These are phyloP conservation scores for Colletotrichum scovillei DNA, from an alignment of 2,329 filamentous ascomycete genomes.

Conservation along the genomic window DNA sequence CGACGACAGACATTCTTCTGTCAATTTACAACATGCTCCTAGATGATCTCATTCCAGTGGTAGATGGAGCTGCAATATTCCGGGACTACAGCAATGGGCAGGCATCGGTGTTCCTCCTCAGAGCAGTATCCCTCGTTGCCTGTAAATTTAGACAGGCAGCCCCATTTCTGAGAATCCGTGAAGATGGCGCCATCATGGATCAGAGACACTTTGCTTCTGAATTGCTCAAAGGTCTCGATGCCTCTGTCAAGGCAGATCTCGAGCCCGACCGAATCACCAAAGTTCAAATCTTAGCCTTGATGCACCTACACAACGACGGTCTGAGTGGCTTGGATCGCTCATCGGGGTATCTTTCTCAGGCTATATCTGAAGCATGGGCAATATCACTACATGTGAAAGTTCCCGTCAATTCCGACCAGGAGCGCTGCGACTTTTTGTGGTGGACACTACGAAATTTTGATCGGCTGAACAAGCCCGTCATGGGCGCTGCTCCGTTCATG, in stretches of 20 bases:
- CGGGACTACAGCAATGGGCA: constrained; percentile 37
- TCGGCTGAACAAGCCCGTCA: constrained; percentile 39
- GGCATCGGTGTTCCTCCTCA: constrained; percentile 37
- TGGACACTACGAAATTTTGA: constrained; percentile 38
- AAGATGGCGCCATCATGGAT: constrained; percentile 31
- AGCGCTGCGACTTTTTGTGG: constrained; percentile 36
- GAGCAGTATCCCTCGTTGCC: constrained; percentile 40
- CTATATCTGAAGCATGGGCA: constrained; percentile 42
- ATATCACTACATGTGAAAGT: constrained; percentile 38
- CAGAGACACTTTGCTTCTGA: constrained; percentile 36
- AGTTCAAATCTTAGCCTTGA: constrained; percentile 40
- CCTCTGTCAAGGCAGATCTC: constrained; percentile 40
- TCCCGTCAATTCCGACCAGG: constrained; percentile 34
- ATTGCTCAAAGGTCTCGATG: constrained; percentile 39
- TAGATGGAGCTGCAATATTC: constrained; percentile 33
- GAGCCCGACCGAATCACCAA: constrained; percentile 39
- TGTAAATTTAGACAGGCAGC: constrained; percentile 41
- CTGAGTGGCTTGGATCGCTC: constrained; percentile 39
- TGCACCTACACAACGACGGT: constrained; percentile 42
- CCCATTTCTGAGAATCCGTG: constrained; percentile 37
- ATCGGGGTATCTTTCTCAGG: constrained; percentile 39
- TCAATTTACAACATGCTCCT: constrained; percentile 35
- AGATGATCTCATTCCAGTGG: constrained; percentile 36
- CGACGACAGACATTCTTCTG: constrained; percentile 35
- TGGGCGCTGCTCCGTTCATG: constrained; percentile 38